Base-by-base conservation (phyloP, 176 grass and related monocot species). In the Raddia guianensis region DNA sequence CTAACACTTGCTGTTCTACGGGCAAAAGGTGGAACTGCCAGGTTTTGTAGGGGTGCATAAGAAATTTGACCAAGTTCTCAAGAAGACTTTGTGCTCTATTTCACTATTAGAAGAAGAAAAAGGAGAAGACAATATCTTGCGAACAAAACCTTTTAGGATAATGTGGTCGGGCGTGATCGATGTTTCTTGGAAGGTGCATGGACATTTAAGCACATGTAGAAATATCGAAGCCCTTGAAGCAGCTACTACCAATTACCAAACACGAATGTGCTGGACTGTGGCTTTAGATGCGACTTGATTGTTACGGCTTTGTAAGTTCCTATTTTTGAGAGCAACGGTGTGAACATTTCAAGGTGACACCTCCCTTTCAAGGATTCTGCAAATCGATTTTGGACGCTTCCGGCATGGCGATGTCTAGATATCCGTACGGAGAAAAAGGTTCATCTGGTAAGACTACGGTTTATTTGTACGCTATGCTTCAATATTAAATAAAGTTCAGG, bases 131-230 rank as follows among this genome's bases (percentile, higher is more conserved):
- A 83, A 49, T 43, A 73, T 73, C 76, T 88, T 33, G 46, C 13
- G n/a, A 63, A 57, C 32, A 14, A 35, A 73, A 51, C 74, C 45
- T 83, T 83, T 49, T 43, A 60, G 42, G 80, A 88, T 88, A 65
- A 60, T 67, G 86, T 52, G 74, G 80, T 86, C 80, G 72, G 74
- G 55, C n/a, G n/a, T 47, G 59, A 73, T 57, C 37, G 59, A 73
- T 57, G 32, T 83, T 88, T 88, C 80, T 49, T 66, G 80, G 80
- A 68, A 86, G 77, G 59, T 88, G 50, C 68, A 66, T 73, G 12
- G 42, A 78, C 55, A 35, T 78, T 16, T 50, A 50, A 32, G 48
- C 80, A 67, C 86, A 78, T 48, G 67, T 49, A 57, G 66, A 78
- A 78, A 73, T 27, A 14, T 59, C 7, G 40, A 77, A 71, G 4